Percentiles rank a stretch among this genome's conserved stretches.
Conservation (phyloP, 129 eudicot species). For the Helianthus tuberosus region DNA sequence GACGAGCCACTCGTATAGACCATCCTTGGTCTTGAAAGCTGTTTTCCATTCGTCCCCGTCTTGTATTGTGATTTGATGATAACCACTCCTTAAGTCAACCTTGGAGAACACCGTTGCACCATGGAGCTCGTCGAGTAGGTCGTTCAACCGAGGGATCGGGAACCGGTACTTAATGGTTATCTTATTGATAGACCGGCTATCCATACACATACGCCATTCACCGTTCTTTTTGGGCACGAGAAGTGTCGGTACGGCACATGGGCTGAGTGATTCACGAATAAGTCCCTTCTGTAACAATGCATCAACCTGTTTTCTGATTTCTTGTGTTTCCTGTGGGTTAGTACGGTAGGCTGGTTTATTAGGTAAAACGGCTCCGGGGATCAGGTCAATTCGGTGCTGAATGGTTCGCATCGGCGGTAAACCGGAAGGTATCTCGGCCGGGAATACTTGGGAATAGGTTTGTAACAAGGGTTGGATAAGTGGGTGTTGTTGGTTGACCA, state of each 20-base stretch:
- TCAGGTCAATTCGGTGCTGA: not conserved
- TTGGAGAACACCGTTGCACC: too few species aligned
- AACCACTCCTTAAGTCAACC: too few species aligned
- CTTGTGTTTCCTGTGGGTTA: not conserved
- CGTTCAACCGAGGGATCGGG: too few species aligned
- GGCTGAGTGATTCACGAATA: not conserved
- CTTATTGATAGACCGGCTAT: too few species aligned
- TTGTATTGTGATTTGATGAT: too few species aligned
- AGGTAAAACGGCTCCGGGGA: not conserved
- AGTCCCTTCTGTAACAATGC: not conserved
- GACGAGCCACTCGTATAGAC: too few species aligned
- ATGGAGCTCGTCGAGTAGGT: too few species aligned
- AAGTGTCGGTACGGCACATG: not conserved
- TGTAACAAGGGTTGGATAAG: not conserved
- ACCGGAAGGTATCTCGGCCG: not conserved
- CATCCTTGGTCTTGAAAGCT: too few species aligned
- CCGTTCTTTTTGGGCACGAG: not conserved
- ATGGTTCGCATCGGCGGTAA: not conserved
- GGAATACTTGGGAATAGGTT: not conserved
- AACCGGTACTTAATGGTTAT: too few species aligned
- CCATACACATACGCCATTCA: too few species aligned
- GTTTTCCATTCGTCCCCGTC: too few species aligned
- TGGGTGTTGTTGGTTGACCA: not conserved
- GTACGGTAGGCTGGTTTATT: not conserved
- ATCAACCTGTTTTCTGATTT: not conserved